phyloP scores from a whole-genome alignment of 352 stramenopile genomes.

The Phytophthora boehmeriae region DNA sequence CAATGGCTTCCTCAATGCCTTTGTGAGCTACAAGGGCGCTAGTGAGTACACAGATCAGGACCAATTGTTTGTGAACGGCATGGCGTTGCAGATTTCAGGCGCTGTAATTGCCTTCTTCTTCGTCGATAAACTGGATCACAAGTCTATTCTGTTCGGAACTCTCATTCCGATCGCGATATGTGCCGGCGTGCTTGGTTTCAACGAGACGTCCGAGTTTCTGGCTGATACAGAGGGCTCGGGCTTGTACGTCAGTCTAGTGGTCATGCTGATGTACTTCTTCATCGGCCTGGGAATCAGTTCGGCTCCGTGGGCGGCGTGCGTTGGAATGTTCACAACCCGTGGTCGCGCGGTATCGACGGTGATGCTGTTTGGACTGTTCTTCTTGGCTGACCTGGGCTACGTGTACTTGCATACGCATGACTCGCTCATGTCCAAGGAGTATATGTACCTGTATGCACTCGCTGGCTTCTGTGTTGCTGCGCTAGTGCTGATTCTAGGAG shows the following conservation, averaged over 20 bases:
- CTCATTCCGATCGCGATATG: conserved; percentile 61
- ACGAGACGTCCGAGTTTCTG: conserved; percentile 57
- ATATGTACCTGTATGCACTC: conserved; percentile 63
- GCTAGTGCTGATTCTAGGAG: conserved; percentile 52
- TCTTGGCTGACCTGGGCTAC: conserved; percentile 51
- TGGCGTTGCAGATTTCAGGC: conserved; percentile 61
- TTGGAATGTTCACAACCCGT: conserved; percentile 70
- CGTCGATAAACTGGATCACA: conserved; percentile 81
- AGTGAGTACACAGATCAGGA: conserved; percentile 52
- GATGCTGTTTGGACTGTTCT: conserved; percentile 67
- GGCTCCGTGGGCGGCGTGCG: conserved; percentile 61
- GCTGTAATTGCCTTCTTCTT: conserved; percentile 77
- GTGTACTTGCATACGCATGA: conserved; percentile 61
- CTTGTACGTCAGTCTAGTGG: conserved; percentile 62
- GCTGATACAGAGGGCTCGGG: conserved; percentile 41
- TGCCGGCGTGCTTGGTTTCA: conserved; percentile 58
- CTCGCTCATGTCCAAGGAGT: conserved; percentile 45
- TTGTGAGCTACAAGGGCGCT: conserved; percentile 55
- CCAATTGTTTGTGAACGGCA: conserved; percentile 59
- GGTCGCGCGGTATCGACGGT: conserved; percentile 54
- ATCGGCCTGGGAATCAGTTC: conserved; percentile 68
- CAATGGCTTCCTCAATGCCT: conserved; percentile 63
- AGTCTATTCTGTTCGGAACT: conserved; percentile 70
- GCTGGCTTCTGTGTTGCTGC: conserved; percentile 45
- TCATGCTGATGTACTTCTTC: conserved; percentile 82